A percentile compares a stretch with the other conserved stretches of the same genome.
These are phyloP conservation scores for Leccinum longicurvipes DNA, from an alignment of 768 basidiomycete species.

Conservation along the genomic window DNA sequence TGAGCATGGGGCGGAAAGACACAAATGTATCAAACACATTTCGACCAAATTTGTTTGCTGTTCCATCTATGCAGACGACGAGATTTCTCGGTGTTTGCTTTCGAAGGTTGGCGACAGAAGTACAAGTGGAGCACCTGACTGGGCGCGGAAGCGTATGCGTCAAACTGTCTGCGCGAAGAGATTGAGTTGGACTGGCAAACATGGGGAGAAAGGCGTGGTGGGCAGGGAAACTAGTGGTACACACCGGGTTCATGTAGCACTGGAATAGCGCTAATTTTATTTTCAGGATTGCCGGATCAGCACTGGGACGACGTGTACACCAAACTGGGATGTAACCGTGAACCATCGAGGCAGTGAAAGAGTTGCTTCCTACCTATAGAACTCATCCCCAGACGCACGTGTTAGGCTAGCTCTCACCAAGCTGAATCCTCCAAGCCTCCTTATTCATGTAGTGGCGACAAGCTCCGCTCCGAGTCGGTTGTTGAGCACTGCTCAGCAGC, in stretches of 20 bases:
- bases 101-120: background rate
- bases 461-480: background rate
- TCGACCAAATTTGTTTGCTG: constrained; percentile 19
- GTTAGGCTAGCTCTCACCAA: background rate
- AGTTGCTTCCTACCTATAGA: background rate
- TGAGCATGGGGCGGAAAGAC: background rate
- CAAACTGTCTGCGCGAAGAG: constrained; percentile 1
- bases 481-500: too few relatives aligned
- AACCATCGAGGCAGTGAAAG: background rate
- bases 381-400: background rate
- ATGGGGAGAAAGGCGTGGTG: background rate
- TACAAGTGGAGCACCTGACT: constrained; percentile 10
- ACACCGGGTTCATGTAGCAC: background rate
- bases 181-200: constrained; percentile 5
- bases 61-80: constrained; percentile 19
- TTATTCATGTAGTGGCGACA: background rate
- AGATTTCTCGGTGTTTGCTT: constrained; percentile 10
- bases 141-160: background rate
- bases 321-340: background rate
- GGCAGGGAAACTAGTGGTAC: background rate
- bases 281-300: background rate
- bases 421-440: background rate
- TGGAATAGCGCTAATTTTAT: too few relatives aligned
- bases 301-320: background rate
- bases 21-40: constrained; percentile 1